Percentiles rank a stretch among this genome's conserved stretches.
phyloP scores from a whole-genome alignment of 2,329 filamentous ascomycete genomes.

The Ophioceras dolichostomum region DNA sequence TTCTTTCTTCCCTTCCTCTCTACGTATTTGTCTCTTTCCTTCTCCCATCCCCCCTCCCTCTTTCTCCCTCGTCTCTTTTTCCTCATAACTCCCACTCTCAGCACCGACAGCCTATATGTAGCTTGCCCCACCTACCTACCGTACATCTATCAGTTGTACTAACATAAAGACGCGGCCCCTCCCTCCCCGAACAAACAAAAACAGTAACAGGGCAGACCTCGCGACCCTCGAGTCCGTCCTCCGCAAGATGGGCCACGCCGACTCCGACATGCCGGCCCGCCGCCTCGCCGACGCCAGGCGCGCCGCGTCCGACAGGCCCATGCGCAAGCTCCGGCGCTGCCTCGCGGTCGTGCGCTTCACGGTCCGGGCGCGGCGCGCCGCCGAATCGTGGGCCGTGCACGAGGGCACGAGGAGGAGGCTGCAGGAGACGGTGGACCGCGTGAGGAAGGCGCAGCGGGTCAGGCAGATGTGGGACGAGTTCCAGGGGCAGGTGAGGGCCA shows the following conservation, averaged over 20 bases:
- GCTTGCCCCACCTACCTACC: no score
- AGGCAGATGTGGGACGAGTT: slow-evolving; percentile 24
- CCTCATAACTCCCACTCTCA: no score
- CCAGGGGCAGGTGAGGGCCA: slow-evolving; percentile 11
- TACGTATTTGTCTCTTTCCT: slow-evolving; percentile 3
- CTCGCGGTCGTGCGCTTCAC: slow-evolving; percentile 35
- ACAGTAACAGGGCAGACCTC: slow-evolving; percentile 1
- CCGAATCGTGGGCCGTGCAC: slow-evolving; percentile 36
- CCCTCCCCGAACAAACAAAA: no score
- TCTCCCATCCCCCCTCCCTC: slow-evolving; percentile 2
- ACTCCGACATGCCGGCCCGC: slow-evolving; percentile 5
- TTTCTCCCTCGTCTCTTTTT: neutral
- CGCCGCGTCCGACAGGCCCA: neutral
- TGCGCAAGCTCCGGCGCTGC: slow-evolving; percentile 4
- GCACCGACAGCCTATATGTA: no score
- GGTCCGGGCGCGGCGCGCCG: slow-evolving; percentile 34
- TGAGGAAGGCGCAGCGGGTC: slow-evolving; percentile 30
- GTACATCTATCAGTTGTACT: no score
- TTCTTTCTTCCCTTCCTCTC: slow-evolving; percentile 4
- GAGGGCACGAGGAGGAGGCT: slow-evolving; percentile 36
- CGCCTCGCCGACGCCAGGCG: slow-evolving; percentile 10
- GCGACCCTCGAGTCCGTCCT: slow-evolving; percentile 69
- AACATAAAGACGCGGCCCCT: no score
- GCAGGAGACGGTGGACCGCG: slow-evolving; percentile 33
- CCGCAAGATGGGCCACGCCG: slow-evolving; percentile 35